Percentiles rank a stretch among this genome's conserved stretches.
phyloP scores from a whole-genome alignment of 2,329 filamentous ascomycete species.

The Fusarium virguliforme region DNA sequence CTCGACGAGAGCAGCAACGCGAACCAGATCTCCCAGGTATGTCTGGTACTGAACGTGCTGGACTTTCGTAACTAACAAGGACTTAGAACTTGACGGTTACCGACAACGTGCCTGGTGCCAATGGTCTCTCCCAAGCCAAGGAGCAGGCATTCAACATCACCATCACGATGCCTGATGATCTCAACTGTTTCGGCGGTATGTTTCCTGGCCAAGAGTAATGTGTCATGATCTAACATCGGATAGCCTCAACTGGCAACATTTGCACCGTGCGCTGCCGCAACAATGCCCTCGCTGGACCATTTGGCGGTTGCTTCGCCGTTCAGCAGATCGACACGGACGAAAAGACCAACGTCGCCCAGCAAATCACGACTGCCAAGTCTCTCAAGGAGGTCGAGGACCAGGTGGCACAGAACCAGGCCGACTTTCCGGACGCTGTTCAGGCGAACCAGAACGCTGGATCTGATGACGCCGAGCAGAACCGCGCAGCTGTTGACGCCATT shows the following conservation, averaged over 20 bases:
- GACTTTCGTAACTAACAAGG: conserved; percentile 8
- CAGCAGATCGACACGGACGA: conserved; percentile 66
- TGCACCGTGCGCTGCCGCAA: conserved; percentile 75
- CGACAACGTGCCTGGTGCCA: conserved; percentile 73
- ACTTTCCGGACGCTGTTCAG: conserved; percentile 61
- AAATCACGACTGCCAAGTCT: conserved; percentile 64
- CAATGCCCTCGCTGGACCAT: conserved; percentile 70
- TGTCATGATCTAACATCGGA: background rate
- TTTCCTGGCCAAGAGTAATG: background rate
- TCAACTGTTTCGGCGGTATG: conserved; percentile 68
- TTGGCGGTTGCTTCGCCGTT: conserved; percentile 72
- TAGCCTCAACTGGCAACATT: conserved; percentile 70
- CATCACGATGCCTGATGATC: conserved; percentile 66
- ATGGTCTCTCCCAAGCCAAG: conserved; percentile 72
- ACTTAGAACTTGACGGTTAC: conserved; percentile 63
- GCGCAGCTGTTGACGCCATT: conserved; percentile 60
- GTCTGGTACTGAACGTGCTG: background rate
- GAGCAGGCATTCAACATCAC: conserved; percentile 71
- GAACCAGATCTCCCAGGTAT: conserved; percentile 43
- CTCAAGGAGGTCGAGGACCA: conserved; percentile 64
- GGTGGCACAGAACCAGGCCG: conserved; percentile 66
- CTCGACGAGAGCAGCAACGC: conserved; percentile 65
- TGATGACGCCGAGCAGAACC: conserved; percentile 49
- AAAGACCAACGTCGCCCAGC: conserved; percentile 61
- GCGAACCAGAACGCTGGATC: conserved; percentile 63